These are phyloP conservation scores for Talaromyces borbonicus DNA, from an alignment of 495 filamentous ascomycete genomes.

Conservation along the genomic window DNA sequence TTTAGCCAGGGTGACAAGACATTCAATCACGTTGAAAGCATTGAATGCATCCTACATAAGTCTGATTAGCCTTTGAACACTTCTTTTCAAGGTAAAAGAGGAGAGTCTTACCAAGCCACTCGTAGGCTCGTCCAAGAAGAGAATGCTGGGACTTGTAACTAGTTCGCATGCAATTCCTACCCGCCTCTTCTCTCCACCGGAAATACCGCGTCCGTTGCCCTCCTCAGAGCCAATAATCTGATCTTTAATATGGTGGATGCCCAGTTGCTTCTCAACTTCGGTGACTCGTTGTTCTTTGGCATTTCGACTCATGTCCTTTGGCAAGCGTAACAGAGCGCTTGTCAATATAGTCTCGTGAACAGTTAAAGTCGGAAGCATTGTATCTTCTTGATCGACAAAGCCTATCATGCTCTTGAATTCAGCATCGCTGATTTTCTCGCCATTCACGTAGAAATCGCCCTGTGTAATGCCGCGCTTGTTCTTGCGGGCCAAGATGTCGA, in stretches of 20 bases:
- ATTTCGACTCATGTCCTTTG: conserved; percentile 74
- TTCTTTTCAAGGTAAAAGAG: neutral
- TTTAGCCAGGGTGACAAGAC: conserved; percentile 87
- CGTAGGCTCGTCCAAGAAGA: conserved; percentile 95
- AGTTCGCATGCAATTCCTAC: conserved; percentile 97
- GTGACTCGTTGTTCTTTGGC: conserved; percentile 83
- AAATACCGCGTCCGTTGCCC: conserved; percentile 87
- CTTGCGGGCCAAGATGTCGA: conserved; percentile 94
- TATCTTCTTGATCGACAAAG: conserved; percentile 97
- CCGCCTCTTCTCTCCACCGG: conserved; percentile 89
- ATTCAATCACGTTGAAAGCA: conserved; percentile 95
- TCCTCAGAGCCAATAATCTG: conserved; percentile 97
- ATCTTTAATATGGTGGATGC: conserved; percentile 84
- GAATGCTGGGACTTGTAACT: conserved; percentile 93
- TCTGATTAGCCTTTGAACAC: conserved; percentile 6
- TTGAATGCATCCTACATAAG: conserved; percentile 68
- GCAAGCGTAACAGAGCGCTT: conserved; percentile 81
- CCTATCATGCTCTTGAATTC: conserved; percentile 88
- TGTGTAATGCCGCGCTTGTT: conserved; percentile 79
- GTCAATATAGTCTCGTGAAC: conserved; percentile 97
- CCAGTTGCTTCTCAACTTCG: conserved; percentile 91
- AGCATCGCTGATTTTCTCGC: conserved; percentile 73
- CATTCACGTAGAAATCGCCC: conserved; percentile 89
- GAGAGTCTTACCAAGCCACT: conserved; percentile 55
- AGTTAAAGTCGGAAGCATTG: conserved; percentile 92